Evolutionary conservation across 495 filamentous ascomycete species (phyloP).

Genomic region (Penicillium odoratum): DNA sequence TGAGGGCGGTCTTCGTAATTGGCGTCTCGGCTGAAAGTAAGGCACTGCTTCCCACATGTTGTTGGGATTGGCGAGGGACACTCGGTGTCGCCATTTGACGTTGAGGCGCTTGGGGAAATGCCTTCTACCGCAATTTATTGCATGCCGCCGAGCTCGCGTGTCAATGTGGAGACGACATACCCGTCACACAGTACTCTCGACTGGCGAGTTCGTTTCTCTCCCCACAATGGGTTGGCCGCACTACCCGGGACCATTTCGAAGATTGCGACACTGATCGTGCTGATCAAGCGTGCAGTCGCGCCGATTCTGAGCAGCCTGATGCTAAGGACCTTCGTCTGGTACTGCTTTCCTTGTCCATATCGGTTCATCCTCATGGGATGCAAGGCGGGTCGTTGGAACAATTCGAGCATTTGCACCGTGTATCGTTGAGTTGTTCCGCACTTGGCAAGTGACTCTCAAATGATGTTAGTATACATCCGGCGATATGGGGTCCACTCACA

Average conservation of each 20-base stretch:
- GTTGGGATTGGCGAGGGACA: not conserved
- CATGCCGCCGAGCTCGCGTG: not conserved
- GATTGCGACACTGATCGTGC: no score
- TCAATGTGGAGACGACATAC: not conserved
- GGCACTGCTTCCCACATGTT: not conserved
- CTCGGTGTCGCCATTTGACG: not conserved
- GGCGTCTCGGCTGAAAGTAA: not conserved
- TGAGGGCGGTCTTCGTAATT: not conserved
- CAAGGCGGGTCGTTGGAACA: no score
- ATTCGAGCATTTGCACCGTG: no score
- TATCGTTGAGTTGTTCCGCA: not conserved
- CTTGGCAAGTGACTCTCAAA: slow-evolving; percentile 1
- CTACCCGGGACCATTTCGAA: not conserved
- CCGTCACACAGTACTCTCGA: not conserved
- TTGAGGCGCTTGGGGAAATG: not conserved
- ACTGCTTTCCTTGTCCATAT: not conserved
- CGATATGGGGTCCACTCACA: slow-evolving; percentile 1
- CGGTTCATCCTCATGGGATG: no score
- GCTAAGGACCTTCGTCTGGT: not conserved
- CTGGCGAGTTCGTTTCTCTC: not conserved
- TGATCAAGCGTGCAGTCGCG: slow-evolving; percentile 4
- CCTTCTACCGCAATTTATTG: not conserved
- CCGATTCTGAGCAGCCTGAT: not conserved
- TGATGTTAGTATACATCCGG: not conserved
- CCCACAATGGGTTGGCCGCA: slow-evolving; percentile 3